Conservation (phyloP, 2,329 filamentous ascomycete species). For the Fusarium mangiferae region DNA sequence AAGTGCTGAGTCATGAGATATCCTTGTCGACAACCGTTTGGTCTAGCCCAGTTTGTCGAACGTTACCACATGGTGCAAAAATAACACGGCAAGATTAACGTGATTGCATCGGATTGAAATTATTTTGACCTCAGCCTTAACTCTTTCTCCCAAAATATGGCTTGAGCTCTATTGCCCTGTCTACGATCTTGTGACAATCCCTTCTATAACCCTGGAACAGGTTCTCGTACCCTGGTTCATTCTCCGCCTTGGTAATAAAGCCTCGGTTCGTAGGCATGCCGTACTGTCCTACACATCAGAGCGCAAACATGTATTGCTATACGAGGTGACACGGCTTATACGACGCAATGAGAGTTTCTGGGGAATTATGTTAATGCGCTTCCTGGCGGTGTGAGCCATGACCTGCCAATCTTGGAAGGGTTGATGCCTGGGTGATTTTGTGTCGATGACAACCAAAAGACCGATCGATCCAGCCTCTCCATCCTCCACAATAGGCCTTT, state of each 20-base stretch:
- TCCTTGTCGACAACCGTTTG: not conserved
- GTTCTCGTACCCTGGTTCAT: too few species aligned
- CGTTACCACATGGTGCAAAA: not conserved
- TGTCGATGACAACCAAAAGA: conserved; percentile 13
- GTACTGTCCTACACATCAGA: not conserved
- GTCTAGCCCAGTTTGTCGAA: not conserved
- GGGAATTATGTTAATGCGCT: not conserved
- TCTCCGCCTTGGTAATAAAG: not conserved
- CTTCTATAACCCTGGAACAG: not conserved
- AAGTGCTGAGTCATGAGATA: conserved; percentile 1
- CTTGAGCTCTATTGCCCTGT: fast-evolving
- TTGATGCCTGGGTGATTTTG: not conserved
- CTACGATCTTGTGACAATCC: not conserved
- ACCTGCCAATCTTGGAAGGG: not conserved
- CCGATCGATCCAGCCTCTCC: not conserved
- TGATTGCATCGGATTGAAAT: not conserved
- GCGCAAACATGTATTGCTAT: too few species aligned
- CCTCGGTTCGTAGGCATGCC: not conserved
- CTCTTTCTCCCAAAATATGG: fast-evolving
- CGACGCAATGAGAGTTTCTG: not conserved
- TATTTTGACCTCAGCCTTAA: not conserved
- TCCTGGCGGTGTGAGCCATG: not conserved
- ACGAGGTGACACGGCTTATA: not conserved
- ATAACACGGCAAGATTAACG: not conserved
- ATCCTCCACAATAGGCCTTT: not conserved